Base-by-base conservation (phyloP, 2,329 filamentous ascomycete genomes). In the Didymella arachidicola region DNA sequence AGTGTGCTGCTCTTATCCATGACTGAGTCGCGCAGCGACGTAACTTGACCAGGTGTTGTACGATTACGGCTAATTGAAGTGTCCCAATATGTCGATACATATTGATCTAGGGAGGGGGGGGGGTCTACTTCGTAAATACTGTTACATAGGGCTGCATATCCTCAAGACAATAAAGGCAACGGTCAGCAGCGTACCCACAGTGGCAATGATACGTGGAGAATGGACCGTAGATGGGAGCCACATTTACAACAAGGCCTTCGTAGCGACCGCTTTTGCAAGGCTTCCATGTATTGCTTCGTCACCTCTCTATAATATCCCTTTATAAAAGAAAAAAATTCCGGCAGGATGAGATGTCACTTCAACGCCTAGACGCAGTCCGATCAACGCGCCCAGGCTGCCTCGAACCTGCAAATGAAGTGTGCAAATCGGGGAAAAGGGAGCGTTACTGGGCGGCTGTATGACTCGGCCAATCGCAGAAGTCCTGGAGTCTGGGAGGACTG, bases 141-240 rank as follows among this genome's bases (percentile, higher is more conserved):
- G 54, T 47, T 26, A 50, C 45, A 39, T 53, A 58, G 44, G 49
- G 54, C 54, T 57, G 54, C 48, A 25, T 34, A 49, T 58, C 38
- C 25, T 44, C 19, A 43, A 53, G 36, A 19, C 26, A 27, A 44
- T 45, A 10, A 11, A n/a, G 39, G 56, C 32, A 38, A 53, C 22
- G 45, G 39, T 42, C 14, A 12, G 36, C 45, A 46, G 14, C 8
- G 41, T 30, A 53, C 22, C 56, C 50, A 50, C 45, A 53, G 50
- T 59, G 56, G 56, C 50, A 50, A 59, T 59, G 50, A 45, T 36
- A 59, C 56, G 50, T 59, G 49, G 56, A 50, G 50, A 59, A 53
- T 50, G 26, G 3, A 14, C 32, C n/a, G 44, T 44, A 16, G 12
- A 4, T 14, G 12, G 16, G 7, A 32, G 39, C 43, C 49, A 49